A percentile compares a stretch with the other conserved stretches of the same genome.
Conservation (phyloP, 2,329 filamentous ascomycete genomes). For the Aspergillus nomiae region DNA sequence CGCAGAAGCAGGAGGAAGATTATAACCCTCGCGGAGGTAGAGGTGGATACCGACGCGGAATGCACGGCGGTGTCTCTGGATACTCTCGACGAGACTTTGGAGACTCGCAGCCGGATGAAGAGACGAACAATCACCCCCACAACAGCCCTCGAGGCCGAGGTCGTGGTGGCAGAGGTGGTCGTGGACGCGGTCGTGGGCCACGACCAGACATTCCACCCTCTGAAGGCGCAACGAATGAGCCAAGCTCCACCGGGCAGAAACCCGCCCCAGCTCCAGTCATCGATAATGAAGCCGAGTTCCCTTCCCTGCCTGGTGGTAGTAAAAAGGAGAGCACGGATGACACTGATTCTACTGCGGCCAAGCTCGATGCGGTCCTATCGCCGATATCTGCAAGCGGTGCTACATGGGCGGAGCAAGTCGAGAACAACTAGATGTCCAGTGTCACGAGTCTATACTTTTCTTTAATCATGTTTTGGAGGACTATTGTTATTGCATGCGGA, state of each 20-base stretch:
- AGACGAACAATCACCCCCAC: constrained; percentile 8
- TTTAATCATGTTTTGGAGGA: neutral
- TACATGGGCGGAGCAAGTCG: constrained; percentile 38
- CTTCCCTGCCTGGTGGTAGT: constrained; percentile 35
- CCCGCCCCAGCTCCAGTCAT: constrained; percentile 21
- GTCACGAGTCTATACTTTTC: neutral
- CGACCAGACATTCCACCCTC: constrained; percentile 24
- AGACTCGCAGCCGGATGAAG: constrained; percentile 19
- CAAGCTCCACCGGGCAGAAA: constrained; percentile 15
- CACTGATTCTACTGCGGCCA: constrained; percentile 20
- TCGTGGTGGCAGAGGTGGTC: constrained; percentile 30
- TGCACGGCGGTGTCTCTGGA: constrained; percentile 53
- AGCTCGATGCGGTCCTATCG: constrained; percentile 30
- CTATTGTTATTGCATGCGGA: neutral
- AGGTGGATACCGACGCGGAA: constrained; percentile 52
- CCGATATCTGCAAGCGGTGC: constrained; percentile 28
- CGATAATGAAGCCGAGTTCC: constrained; percentile 38
- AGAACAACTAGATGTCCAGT: constrained; percentile 9
- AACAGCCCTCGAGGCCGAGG: constrained; percentile 29
- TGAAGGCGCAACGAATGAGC: constrained; percentile 19
- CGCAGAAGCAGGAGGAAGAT: constrained; percentile 61
- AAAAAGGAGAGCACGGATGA: constrained; percentile 16
- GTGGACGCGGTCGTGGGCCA: constrained; percentile 30
- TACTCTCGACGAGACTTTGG: constrained; percentile 33
- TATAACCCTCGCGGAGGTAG: constrained; percentile 47